Evolutionary conservation across 495 filamentous ascomycete species (phyloP), one percentile per base, ranked within the genome.

Genomic region (Talaromyces wortmannii): DNA sequence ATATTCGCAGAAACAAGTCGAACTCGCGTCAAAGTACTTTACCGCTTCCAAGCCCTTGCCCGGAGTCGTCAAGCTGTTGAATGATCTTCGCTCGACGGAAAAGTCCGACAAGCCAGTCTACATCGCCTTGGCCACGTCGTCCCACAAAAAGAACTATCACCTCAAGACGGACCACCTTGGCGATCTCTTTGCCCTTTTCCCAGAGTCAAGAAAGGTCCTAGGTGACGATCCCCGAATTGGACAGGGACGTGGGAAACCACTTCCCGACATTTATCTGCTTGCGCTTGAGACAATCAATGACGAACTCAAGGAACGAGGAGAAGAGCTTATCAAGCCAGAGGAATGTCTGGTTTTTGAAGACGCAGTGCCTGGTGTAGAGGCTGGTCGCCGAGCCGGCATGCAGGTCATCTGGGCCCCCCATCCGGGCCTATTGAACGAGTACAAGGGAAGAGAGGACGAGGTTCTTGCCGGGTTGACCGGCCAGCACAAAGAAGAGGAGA

Each of bases 341-440:
- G 94, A 99, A 67, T 97, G 92, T 68, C 75, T 99, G 7, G 94
- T 99, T 0, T 97, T 99, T 63, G 94, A 99, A 68, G 94, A 99
- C 67, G 85, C 84, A 23, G 92, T 97, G 4, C 89, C 90, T 0
- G 94, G 94, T 0, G 90, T 96, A 0, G 94, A 99, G 72, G 83
- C 92, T 8, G 94, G 91, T 10, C 74, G 94, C 31, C 81, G 94
- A 54, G 94, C 95, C 0, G 95, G 95, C 0, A 97, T 97, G 95
- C 80, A 90, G 57, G 94, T 96, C 7, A 76, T 95, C 1, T 99
- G 94, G 94, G 85, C 83, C 58, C 94, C 94, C 6, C 92, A 97
- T 75, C 80, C 83, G 3, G 89, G 83, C 66, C 69, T 99, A 29
- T 72, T 88, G 73, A 77, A 81, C 61, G 84, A 88, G 65, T 95